phyloP scores from a whole-genome alignment of 352 stramenopile genomes.

The Pythium dissimile region DNA sequence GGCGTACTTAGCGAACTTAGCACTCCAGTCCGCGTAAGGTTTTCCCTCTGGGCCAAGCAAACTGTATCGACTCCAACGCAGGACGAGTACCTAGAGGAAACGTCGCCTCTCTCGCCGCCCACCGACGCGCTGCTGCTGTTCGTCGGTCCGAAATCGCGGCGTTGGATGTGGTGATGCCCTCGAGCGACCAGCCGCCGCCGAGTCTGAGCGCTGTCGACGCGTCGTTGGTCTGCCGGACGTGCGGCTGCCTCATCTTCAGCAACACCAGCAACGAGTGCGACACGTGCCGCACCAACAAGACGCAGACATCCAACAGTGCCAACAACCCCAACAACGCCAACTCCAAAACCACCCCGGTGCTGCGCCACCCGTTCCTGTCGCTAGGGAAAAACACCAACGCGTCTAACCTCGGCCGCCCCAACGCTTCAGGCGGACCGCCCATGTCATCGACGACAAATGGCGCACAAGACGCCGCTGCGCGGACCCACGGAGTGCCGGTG shows the following conservation, averaged over 20 bases:
- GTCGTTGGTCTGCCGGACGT: constrained; percentile 26
- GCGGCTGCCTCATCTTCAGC: constrained; percentile 48
- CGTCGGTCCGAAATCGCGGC: not conserved
- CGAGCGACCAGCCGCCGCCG: not conserved
- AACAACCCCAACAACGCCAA: no score
- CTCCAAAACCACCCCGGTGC: not conserved
- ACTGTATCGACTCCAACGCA: no score
- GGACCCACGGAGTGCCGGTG: no score
- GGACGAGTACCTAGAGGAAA: no score
- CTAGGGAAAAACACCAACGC: not conserved
- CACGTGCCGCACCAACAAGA: constrained; percentile 17
- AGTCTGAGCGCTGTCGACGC: not conserved
- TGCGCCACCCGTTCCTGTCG: constrained; percentile 11
- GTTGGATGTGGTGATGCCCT: constrained; percentile 10
- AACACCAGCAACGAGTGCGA: constrained; percentile 27
- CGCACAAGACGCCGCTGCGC: no score
- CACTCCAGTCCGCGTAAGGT: not conserved
- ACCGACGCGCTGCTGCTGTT: not conserved
- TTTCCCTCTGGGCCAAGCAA: not conserved
- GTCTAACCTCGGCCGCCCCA: not conserved
- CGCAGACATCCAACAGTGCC: no score
- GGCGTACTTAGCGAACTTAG: not conserved
- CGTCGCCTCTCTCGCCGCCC: not conserved
- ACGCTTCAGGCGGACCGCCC: not conserved
- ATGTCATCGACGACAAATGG: not conserved